These are phyloP conservation scores for Ramularia endophylla DNA, from an alignment of 2,329 filamentous ascomycete species.

Conservation along the genomic window DNA sequence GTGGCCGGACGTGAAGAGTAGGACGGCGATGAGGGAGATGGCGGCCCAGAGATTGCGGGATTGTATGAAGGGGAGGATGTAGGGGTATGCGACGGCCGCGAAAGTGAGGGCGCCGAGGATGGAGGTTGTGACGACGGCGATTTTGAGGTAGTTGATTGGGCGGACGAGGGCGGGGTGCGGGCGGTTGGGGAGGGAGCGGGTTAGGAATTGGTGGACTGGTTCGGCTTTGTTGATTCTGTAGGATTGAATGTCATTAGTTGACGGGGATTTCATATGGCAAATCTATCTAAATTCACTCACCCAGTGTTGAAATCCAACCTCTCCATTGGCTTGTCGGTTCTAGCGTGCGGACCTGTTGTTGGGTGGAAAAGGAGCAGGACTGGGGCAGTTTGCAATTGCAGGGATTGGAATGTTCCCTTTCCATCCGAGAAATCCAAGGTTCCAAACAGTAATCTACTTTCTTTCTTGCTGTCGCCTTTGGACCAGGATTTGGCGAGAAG, in stretches of 20 bases:
- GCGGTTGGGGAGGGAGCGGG: constrained; percentile 67
- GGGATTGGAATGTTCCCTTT: constrained; percentile 77
- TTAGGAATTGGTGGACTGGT: constrained; percentile 70
- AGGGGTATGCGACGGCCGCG: constrained; percentile 66
- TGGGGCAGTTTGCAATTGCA: constrained; percentile 89
- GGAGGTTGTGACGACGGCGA: constrained; percentile 62
- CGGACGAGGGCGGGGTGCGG: constrained; percentile 73
- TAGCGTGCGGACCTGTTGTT: constrained; percentile 74
- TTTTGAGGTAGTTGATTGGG: constrained; percentile 80
- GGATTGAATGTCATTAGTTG: constrained; percentile 2
- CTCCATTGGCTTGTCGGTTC: constrained; percentile 59
- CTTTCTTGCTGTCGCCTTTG: constrained; percentile 70
- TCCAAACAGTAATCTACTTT: constrained; percentile 69
- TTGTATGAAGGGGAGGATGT: constrained; percentile 72
- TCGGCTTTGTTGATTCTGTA: constrained; percentile 68
- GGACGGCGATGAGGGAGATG: constrained; percentile 77
- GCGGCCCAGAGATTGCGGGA: constrained; percentile 94
- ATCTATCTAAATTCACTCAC: constrained; percentile 44
- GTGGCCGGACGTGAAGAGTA: constrained; percentile 91
- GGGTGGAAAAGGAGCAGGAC: constrained; percentile 84
- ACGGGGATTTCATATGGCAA: not conserved
- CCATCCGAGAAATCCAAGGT: constrained; percentile 86
- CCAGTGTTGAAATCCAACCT: constrained; percentile 81
- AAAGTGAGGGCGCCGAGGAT: constrained; percentile 64
- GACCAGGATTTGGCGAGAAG: constrained; percentile 79